Base-by-base conservation (phyloP, 805 yeast species). In the Priceomyces carsonii region DNA sequence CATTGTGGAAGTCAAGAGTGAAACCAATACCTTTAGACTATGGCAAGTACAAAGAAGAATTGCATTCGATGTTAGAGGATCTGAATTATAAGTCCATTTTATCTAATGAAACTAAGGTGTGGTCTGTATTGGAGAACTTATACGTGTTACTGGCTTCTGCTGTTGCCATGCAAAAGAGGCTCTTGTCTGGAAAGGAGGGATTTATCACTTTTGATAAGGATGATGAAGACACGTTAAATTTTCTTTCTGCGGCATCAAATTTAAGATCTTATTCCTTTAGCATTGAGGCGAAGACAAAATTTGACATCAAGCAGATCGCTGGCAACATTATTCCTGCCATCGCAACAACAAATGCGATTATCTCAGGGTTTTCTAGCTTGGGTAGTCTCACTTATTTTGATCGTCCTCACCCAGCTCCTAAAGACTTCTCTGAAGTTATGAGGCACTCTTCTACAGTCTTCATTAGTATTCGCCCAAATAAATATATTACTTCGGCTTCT, bases 251-350 rank as follows among this genome's bases (percentile, higher is more conserved):
- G 0, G 79, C 96, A 1, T 79, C 96, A 0, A 88, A 89, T 50
- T 68, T 90, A 31, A 71, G 96, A 44, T 81, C 91, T 0, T 53
- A 51, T 32, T 72, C 85, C 2, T 91, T 90, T 53, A 67, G 71
- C 16, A 89, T 90, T 38, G 85, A 80, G 21, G 47, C 68, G 33
- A 82, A 84, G 53, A 72, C 93, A 3, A 82, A 85, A 40, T 93
- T 95, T 54, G 95, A 88, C 41, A 77, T 85, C 42, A 93, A 93
- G 57, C 95, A 85, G 51, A 89, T 91, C 44, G 99, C 99, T 0
- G 99, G 99, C 5, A 93, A 91, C 59, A 93, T 93, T 50, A 93
- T 93, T 26, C 99, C 99, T 0, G 99, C 99, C 0, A 90, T 95
- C 48, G 98, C 99, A 5, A 93, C 99, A 1, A 91, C 97, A 3